Evolutionary conservation across 2,329 filamentous ascomycete genomes (phyloP).

Genomic region (Epicoccum nigrum): DNA sequence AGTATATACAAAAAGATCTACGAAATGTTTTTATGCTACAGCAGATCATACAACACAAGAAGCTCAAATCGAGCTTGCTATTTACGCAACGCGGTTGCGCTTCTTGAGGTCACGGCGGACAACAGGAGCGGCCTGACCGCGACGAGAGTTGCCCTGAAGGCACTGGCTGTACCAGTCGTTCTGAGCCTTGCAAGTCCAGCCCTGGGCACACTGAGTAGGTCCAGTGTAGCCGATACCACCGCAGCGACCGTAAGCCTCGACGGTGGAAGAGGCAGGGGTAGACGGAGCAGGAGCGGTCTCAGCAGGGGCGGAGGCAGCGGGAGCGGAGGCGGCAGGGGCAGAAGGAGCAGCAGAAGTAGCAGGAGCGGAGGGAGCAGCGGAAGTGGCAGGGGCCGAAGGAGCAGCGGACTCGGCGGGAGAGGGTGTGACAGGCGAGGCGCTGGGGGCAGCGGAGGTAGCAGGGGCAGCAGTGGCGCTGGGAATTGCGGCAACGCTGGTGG

Average conservation of each 20-base stretch:
- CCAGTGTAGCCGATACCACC: constrained; percentile 52
- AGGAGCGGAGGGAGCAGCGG: neutral
- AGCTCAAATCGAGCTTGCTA: constrained; percentile 1
- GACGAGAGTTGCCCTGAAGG: constrained; percentile 9
- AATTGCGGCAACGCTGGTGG: constrained; percentile 7
- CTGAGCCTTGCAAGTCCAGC: constrained; percentile 46
- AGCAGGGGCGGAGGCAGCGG: constrained; percentile 9
- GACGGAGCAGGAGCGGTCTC: constrained; percentile 9
- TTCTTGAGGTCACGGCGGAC: constrained; percentile 15
- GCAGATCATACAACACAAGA: neutral
- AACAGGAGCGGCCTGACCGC: constrained; percentile 1
- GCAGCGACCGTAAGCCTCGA: constrained; percentile 49
- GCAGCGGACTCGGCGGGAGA: constrained; percentile 7
- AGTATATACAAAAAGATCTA: constrained; percentile 13
- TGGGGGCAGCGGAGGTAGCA: constrained; percentile 7
- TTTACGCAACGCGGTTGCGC: constrained; percentile 8
- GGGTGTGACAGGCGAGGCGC: constrained; percentile 13
- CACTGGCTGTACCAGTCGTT: constrained; percentile 57
- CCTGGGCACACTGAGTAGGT: constrained; percentile 46
- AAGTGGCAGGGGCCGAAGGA: constrained; percentile 12
- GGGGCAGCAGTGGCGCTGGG: constrained; percentile 5
- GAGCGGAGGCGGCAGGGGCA: constrained; percentile 3
- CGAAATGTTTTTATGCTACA: neutral
- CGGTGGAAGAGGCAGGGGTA: constrained; percentile 4
- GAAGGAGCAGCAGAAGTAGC: constrained; percentile 8